Evolutionary conservation across 139 green algal species (phyloP), one percentile per base, ranked within the genome.

Genomic region (Cymbomonas tetramitiformis): DNA sequence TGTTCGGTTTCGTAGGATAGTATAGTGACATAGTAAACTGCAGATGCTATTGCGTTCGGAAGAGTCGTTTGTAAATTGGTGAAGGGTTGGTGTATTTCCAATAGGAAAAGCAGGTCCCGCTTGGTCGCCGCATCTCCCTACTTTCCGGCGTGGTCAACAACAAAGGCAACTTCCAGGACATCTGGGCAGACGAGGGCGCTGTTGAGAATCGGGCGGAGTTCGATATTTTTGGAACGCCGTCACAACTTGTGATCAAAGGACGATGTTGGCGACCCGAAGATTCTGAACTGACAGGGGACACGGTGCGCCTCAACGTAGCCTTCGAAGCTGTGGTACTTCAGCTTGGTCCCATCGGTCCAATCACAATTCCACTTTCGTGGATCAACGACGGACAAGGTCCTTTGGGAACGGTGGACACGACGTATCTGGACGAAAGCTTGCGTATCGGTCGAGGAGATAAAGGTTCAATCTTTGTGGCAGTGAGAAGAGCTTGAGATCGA

Each of bases 401-500:
- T 58, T 70, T 9, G 24, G 68, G 68, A 25, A 71, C 54, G 56
- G 38, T 72, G 10, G 58, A 79, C 0, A 72, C 75, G 0, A 88
- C 78, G 0, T 89, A 80, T 50, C 44, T 89, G 31, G 82, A 90
- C 67, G 72, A 82, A 0, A 53, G 74, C 0, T 57, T 87, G 30
- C 57, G 81, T 4, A 46, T 87, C 8, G 80, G 77, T 43, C 46
- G 77, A 5, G 81, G 81, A 0, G 77, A 90, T 73, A 84, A 84
- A 39, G 77, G 77, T 25, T 79, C 72, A 56, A 58, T 85, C 8
- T 90, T 90, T 58, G 70, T 87, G 4, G 56, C 64, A 23, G 64
- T 38, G 3, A 39, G 69, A 25, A 62, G 52, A 49, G 4, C n/a
- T 31, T 57, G 28, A 57, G 15, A 23, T 31, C 41, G 41, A 50